These are phyloP conservation scores for Penicillium riverlandense DNA, from an alignment of 495 filamentous ascomycete species.

Conservation along the genomic window DNA sequence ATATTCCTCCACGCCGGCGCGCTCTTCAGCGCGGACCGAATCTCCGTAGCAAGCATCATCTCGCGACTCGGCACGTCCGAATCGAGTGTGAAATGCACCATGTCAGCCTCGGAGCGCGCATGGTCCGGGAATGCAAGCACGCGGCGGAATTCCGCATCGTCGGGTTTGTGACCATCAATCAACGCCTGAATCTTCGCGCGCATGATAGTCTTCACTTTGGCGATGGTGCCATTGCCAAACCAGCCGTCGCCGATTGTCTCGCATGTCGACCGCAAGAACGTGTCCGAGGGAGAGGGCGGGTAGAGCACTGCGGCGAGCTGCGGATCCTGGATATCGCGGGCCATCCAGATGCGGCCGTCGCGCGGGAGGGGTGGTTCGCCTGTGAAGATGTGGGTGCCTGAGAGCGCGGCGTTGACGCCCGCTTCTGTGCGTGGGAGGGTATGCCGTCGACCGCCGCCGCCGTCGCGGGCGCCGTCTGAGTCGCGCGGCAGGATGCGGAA, in stretches of 20 bases:
- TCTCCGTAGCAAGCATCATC: conserved; percentile 34
- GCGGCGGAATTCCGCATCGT: conserved; percentile 44
- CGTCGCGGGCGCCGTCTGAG: conserved; percentile 72
- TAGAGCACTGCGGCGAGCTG: conserved; percentile 18
- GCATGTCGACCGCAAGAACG: conserved; percentile 37
- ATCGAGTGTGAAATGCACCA: conserved; percentile 27
- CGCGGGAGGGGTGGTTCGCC: conserved; percentile 53
- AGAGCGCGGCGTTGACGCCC: conserved; percentile 5
- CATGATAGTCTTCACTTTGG: conserved; percentile 80
- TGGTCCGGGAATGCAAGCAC: conserved; percentile 40
- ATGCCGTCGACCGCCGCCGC: conserved; percentile 52
- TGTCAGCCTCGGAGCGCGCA: conserved; percentile 18
- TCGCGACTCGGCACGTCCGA: conserved; percentile 10
- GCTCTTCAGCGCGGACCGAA: conserved; percentile 31
- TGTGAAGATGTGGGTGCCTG: conserved; percentile 69
- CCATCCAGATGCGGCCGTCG: conserved; percentile 86
- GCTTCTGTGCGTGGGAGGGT: conserved; percentile 14
- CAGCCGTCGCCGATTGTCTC: conserved; percentile 66
- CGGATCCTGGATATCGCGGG: conserved; percentile 82
- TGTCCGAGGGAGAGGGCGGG: conserved; percentile 8
- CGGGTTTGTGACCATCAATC: conserved; percentile 27
- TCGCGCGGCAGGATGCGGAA: conserved; percentile 69
- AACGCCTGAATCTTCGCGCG: conserved; percentile 62
- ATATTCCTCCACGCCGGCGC: conserved; percentile 26
- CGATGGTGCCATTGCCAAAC: conserved; percentile 69